These are phyloP conservation scores for Trichoderma arundinaceum DNA, from an alignment of 2,329 filamentous ascomycete genomes.

Conservation along the genomic window DNA sequence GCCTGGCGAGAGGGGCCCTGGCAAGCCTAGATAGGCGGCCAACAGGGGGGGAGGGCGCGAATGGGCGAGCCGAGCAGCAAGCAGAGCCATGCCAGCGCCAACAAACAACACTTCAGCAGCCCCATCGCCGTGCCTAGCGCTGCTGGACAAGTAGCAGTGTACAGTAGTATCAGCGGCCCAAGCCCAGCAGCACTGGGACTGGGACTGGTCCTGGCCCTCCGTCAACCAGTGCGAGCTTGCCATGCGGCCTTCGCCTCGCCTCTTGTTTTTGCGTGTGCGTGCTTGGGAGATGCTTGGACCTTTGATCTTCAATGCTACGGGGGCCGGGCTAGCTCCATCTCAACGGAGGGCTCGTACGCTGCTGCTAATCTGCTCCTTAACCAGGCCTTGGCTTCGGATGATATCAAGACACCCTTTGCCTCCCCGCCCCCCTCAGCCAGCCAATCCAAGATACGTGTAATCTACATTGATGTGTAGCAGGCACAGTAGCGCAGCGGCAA, in stretches of 20 bases:
- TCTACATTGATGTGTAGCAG: not conserved
- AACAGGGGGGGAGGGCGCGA: slow-evolving; percentile 21
- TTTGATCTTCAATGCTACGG: slow-evolving; percentile 21
- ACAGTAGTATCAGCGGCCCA: slow-evolving; percentile 4
- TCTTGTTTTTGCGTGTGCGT: not conserved
- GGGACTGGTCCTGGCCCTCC: too few relatives aligned
- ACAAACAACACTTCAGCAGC: slow-evolving; percentile 24
- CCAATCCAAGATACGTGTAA: slow-evolving; percentile 5
- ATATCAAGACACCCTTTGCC: slow-evolving; percentile 3
- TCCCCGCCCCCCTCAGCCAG: not conserved
- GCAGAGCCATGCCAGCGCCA: slow-evolving; percentile 8
- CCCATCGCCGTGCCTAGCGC: slow-evolving; percentile 20
- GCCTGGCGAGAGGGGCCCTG: slow-evolving; percentile 18
- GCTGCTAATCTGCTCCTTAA: not conserved
- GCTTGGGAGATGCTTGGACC: slow-evolving; percentile 7
- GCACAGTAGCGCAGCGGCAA: slow-evolving; percentile 6
- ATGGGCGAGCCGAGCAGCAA: slow-evolving; percentile 26
- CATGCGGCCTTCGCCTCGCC: slow-evolving; percentile 17
- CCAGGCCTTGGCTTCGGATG: not conserved
- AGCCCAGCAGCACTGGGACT: too few relatives aligned
- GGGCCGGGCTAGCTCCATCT: slow-evolving; percentile 18
- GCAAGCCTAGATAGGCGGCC: slow-evolving; percentile 24
- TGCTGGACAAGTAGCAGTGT: not conserved
- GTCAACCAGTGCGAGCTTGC: not conserved
- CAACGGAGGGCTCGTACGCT: slow-evolving; percentile 10